Evolutionary conservation across 495 filamentous ascomycete species (phyloP), one percentile per base, ranked within the genome.

Genomic region (Lophiostoma macrostomum): DNA sequence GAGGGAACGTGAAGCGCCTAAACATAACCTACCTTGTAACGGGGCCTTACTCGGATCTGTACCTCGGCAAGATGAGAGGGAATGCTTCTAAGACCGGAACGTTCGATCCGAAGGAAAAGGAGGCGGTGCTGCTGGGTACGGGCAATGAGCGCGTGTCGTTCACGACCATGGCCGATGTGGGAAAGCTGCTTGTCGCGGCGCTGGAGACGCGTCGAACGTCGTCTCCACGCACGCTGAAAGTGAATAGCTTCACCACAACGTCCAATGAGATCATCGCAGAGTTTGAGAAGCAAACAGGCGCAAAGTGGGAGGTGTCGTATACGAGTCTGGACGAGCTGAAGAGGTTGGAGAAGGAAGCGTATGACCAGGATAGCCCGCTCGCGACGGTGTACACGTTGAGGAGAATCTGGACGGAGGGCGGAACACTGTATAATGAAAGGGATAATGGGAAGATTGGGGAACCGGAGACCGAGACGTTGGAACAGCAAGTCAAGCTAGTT

Each of bases 361-460:
- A 80, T 80, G 76, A 74, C 20, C 66, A 71, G 20, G 71, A 72
- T 0, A 67, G 72, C 32, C 80, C 82, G 1, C 24, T 58, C 18
- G 82, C 83, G n/a, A 81, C 79, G 0, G 46, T 63, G 0, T 67
- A 74, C 30, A 86, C 85, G 0, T 69, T 87, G 58, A 68, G 80
- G 41, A 72, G 84, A 20, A 88, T 88, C 36, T 87, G 84, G 85
- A 76, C 79, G 0, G 79, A 86, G 61, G 85, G 85, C 0, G 80
- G 84, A 1, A 88, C 85, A 1, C 61, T 88, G 47, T 88, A 89
- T 64, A 74, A 75, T 7, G 73, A 80, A 68, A 76, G 81, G 16
- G 84, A 86, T 57, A 88, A 89, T 61, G 75, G 71, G 8, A 45
- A 74, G 20, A 72, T 89, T 48, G 77, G 72, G 1, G 50, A 70